phyloP scores from a whole-genome alignment of 1,284 basidiomycete species.

The Heterobasidion annosum region DNA sequence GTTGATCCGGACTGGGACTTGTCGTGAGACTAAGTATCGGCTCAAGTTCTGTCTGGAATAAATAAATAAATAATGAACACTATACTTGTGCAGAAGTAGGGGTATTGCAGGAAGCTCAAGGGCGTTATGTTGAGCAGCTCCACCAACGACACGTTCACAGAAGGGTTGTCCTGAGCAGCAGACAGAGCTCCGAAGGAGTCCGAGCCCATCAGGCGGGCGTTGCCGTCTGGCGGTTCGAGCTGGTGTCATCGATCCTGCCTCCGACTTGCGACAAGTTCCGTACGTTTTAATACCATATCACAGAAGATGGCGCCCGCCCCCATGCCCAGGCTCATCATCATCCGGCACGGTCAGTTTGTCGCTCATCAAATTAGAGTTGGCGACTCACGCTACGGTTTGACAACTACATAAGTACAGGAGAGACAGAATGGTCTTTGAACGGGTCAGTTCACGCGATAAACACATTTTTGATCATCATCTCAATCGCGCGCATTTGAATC shows the following conservation, averaged over 20 bases:
- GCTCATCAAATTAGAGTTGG: not conserved
- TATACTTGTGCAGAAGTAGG: no score
- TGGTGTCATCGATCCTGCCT: no score
- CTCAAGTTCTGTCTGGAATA: no score
- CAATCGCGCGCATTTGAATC: not conserved
- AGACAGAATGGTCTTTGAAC: slow-evolving; percentile 92
- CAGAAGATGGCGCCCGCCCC: slow-evolving; percentile 11
- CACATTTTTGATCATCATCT: slow-evolving; percentile 1
- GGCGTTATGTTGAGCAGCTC: not conserved
- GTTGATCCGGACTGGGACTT: slow-evolving; percentile 1
- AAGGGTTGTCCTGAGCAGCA: no score
- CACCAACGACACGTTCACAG: not conserved
- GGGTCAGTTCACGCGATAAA: slow-evolving; percentile 36
- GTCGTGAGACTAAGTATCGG: not conserved
- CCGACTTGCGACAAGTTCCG: no score
- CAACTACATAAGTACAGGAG: slow-evolving; percentile 40
- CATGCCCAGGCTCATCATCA: slow-evolving; percentile 67
- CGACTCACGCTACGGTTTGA: slow-evolving; percentile 2
- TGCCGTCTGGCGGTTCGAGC: no score
- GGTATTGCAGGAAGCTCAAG: no score
- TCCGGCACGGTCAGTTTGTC: slow-evolving; percentile 57
- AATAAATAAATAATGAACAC: no score
- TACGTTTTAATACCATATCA: no score
- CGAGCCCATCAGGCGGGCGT: no score
- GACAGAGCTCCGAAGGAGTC: no score